Evolutionary conservation across 1,139 yeast genomes (phyloP).

Genomic region (Barnettozyma hawaiiensis): DNA sequence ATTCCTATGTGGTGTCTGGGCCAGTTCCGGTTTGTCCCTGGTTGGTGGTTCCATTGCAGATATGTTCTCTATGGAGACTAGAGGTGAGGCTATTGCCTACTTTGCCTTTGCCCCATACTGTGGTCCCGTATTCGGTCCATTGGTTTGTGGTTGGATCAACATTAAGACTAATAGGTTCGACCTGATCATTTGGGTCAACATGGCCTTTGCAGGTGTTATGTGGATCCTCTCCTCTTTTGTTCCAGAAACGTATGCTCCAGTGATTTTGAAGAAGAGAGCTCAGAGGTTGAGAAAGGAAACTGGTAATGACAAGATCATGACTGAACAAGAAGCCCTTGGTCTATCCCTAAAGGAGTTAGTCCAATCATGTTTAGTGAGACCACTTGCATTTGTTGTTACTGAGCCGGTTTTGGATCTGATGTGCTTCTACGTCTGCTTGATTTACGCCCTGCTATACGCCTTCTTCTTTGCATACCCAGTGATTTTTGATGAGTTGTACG

Average conservation of each 20-base stretch:
- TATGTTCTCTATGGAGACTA: constrained; percentile 67
- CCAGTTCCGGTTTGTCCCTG: constrained; percentile 76
- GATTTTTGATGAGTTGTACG: constrained; percentile 61
- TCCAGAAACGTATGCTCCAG: constrained; percentile 92
- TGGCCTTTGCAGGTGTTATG: constrained; percentile 86
- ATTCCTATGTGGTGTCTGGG: constrained; percentile 80
- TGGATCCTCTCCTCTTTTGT: constrained; percentile 58
- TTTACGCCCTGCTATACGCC: constrained; percentile 82
- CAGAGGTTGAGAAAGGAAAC: constrained; percentile 66
- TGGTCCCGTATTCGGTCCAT: constrained; percentile 90
- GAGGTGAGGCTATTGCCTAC: constrained; percentile 87
- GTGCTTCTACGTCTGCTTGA: constrained; percentile 80
- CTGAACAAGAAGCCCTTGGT: constrained; percentile 85
- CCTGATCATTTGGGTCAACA: constrained; percentile 79
- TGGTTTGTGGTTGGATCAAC: constrained; percentile 80
- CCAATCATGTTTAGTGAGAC: constrained; percentile 65
- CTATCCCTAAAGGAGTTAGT: constrained; percentile 58
- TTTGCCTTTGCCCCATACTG: constrained; percentile 91
- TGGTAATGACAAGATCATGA: constrained; percentile 77
- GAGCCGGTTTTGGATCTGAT: constrained; percentile 82
- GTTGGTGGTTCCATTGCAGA: constrained; percentile 93
- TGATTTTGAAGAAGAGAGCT: constrained; percentile 71
- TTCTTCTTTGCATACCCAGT: constrained; percentile 89
- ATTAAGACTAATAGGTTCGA: constrained; percentile 64
- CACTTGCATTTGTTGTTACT: constrained; percentile 63